phyloP scores from a whole-genome alignment of 129 eudicot species.

The Heracleum sosnowskyi region DNA sequence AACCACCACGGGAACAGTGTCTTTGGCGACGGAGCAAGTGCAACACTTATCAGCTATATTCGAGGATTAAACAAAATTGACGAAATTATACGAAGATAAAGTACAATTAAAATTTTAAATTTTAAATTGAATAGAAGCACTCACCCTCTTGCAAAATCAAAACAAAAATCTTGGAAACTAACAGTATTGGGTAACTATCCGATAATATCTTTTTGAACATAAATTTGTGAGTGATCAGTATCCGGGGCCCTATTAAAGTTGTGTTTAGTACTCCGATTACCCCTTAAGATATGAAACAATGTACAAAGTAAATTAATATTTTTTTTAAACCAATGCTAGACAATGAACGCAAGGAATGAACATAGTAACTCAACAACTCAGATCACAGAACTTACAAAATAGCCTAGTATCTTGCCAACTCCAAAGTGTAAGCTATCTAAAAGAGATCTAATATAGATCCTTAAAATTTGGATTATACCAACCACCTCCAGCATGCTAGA shows the following conservation, averaged over 20 bases:
- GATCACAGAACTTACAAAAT: background rate
- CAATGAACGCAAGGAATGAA: background rate
- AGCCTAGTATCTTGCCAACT: background rate
- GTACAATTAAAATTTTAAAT: background rate
- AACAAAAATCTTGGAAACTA: constrained; percentile 93
- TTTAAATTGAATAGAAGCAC: background rate
- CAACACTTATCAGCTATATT: too few species aligned
- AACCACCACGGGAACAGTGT: too few species aligned
- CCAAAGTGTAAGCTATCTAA: background rate
- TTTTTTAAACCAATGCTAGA: background rate
- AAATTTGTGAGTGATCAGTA: constrained; percentile 73
- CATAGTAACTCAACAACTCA: background rate
- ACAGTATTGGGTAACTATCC: constrained; percentile 54
- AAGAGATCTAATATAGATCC: background rate
- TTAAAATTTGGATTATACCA: too few species aligned
- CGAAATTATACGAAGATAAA: constrained; percentile 1
- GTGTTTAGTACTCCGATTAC: constrained; percentile 69
- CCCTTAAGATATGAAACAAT: constrained; percentile 41
- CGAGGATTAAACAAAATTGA: constrained; percentile 1
- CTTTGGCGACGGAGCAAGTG: too few species aligned
- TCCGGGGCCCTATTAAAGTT: constrained; percentile 76
- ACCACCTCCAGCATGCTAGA: too few species aligned
- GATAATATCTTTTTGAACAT: constrained; percentile 62
- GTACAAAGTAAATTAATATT: background rate
- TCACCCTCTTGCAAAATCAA: constrained; percentile 84